Evolutionary conservation across 2,329 filamentous ascomycete genomes (phyloP).

Genomic region (Cladophialophora carrionii): DNA sequence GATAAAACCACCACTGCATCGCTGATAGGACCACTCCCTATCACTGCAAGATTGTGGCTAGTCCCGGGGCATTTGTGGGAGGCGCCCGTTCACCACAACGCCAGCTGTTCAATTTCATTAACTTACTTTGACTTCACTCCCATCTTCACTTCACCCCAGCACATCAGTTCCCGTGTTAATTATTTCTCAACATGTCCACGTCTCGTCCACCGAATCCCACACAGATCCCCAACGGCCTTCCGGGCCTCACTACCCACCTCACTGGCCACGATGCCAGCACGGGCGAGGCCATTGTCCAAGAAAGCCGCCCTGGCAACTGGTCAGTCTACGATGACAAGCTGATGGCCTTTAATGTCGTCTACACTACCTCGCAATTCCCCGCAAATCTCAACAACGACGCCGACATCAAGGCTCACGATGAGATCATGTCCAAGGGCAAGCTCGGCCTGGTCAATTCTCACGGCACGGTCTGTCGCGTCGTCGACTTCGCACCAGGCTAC

Average conservation of each 20-base stretch:
- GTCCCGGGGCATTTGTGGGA: background rate
- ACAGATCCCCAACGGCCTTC: slow-evolving; percentile 28
- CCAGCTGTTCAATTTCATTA: background rate
- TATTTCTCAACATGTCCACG: slow-evolving; percentile 34
- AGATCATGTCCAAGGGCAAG: slow-evolving; percentile 37
- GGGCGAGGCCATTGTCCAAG: slow-evolving; percentile 47
- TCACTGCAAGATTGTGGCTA: background rate
- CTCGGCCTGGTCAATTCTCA: slow-evolving; percentile 45
- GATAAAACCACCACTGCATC: background rate
- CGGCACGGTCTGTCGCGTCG: slow-evolving; percentile 34
- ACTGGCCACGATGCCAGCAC: slow-evolving; percentile 44
- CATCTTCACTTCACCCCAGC: background rate
- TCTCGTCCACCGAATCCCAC: slow-evolving; percentile 29
- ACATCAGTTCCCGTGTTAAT: background rate
- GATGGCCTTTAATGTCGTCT: slow-evolving; percentile 49
- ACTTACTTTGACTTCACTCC: background rate
- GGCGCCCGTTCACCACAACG: background rate
- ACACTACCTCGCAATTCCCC: slow-evolving; percentile 47
- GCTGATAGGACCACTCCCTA: background rate
- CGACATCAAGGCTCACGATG: slow-evolving; percentile 44
- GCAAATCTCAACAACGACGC: slow-evolving; percentile 44
- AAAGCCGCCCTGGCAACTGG: slow-evolving; percentile 41
- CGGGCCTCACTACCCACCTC: slow-evolving; percentile 39
- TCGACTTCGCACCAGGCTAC: slow-evolving; percentile 53
- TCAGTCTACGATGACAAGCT: slow-evolving; percentile 38